Evolutionary conservation across 352 stramenopile genomes (phyloP).

Genomic region (Phytophthora boehmeriae): DNA sequence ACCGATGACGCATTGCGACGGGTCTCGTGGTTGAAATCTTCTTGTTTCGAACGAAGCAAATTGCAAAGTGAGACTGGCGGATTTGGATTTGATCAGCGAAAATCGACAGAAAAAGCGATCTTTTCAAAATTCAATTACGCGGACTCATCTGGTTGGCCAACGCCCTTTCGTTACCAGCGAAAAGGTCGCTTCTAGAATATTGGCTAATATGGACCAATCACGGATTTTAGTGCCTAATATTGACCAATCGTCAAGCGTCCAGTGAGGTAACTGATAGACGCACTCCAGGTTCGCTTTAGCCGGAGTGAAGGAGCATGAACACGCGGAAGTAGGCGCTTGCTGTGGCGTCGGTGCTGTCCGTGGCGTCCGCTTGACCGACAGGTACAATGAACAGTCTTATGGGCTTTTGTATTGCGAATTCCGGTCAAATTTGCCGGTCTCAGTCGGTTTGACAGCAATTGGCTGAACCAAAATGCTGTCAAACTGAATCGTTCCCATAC

Average conservation of each 20-base stretch:
- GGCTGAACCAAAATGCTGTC: no score
- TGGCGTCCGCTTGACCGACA: constrained; percentile 55
- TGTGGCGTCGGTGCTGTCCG: constrained; percentile 19
- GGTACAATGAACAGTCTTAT: constrained; percentile 24
- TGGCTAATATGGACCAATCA: not conserved
- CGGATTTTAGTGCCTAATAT: not conserved
- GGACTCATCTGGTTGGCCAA: not conserved
- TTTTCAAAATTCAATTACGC: not conserved
- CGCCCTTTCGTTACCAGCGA: constrained; percentile 1
- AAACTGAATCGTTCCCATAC: no score
- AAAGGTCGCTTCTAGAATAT: no score
- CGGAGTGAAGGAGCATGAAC: constrained; percentile 25
- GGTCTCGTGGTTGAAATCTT: constrained; percentile 12
- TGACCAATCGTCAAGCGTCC: no score
- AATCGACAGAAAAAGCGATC: constrained; percentile 2
- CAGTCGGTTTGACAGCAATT: no score
- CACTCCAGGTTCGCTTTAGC: no score
- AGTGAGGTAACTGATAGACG: no score
- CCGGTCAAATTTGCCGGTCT: no score
- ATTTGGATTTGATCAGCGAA: constrained; percentile 1
- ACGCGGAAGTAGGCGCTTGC: constrained; percentile 11
- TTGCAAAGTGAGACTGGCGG: constrained; percentile 33
- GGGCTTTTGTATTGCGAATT: no score
- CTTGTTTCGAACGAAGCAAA: constrained; percentile 14
- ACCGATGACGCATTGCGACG: constrained; percentile 19